phyloP scores from a whole-genome alignment of 257 asterid genomes.

The Thymus quinquecostatus region DNA sequence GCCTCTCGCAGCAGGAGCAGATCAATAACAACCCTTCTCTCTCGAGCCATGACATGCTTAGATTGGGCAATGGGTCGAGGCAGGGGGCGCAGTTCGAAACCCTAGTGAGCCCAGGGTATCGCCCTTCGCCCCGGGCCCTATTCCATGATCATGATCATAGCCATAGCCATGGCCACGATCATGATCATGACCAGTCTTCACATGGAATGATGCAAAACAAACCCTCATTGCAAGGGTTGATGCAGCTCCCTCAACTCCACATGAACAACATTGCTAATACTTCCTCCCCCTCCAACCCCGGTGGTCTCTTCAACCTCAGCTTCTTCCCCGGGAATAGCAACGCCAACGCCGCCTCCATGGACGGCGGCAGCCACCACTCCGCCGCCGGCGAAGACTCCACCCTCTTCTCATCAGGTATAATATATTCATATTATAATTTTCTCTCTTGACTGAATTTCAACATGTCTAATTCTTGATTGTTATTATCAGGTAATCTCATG shows the following conservation, averaged over 20 bases:
- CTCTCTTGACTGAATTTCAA: neutral
- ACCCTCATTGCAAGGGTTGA: slow-evolving; percentile 50
- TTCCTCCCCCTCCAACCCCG: slow-evolving; percentile 35
- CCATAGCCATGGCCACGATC: slow-evolving; percentile 15
- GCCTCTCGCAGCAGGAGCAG: slow-evolving; percentile 51
- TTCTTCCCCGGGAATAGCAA: slow-evolving; percentile 50
- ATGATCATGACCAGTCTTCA: slow-evolving; percentile 31
- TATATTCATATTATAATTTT: no score
- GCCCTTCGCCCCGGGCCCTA: slow-evolving; percentile 35
- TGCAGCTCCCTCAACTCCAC: slow-evolving; percentile 69
- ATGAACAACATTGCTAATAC: slow-evolving; percentile 33
- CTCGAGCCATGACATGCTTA: slow-evolving; percentile 45
- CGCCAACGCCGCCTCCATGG: slow-evolving; percentile 15
- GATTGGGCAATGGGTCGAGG: slow-evolving; percentile 41
- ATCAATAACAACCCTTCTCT: slow-evolving; percentile 26
- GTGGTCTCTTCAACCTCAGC: slow-evolving; percentile 56
- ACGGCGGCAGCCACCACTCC: slow-evolving; percentile 35
- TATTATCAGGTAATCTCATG: slow-evolving; percentile 51
- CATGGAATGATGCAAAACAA: slow-evolving; percentile 44
- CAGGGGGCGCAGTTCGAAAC: slow-evolving; percentile 45
- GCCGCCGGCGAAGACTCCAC: slow-evolving; percentile 47
- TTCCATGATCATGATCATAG: slow-evolving; percentile 41
- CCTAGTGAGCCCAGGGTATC: slow-evolving; percentile 44
- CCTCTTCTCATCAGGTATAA: slow-evolving; percentile 56
- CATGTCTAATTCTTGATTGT: neutral